Evolutionary conservation across 2,329 filamentous ascomycete species (phyloP).

Genomic region (Didymella arachidicola): DNA sequence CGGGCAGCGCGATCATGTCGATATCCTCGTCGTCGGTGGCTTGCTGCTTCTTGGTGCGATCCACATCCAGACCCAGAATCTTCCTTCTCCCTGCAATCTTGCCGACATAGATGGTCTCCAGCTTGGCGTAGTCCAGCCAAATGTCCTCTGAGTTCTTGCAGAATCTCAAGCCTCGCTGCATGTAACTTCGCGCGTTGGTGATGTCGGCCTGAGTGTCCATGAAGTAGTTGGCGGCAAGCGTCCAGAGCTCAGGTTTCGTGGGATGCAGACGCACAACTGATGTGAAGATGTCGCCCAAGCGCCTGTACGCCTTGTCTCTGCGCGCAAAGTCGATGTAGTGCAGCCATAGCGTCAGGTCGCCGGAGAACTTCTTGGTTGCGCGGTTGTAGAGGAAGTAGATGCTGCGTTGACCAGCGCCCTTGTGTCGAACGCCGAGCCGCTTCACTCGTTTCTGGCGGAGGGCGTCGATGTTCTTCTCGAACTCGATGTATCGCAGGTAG

Average conservation of each 20-base stretch:
- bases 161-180: slow-evolving; percentile 91
- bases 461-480: slow-evolving; percentile 72
- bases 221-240: slow-evolving; percentile 78
- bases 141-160: slow-evolving; percentile 76
- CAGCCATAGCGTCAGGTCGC: slow-evolving; percentile 82
- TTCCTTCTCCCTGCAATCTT: slow-evolving; percentile 78
- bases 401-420: slow-evolving; percentile 76
- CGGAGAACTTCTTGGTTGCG: slow-evolving; percentile 82
- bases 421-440: slow-evolving; percentile 77
- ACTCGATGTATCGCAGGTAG: slow-evolving; percentile 82
- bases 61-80: slow-evolving; percentile 68
- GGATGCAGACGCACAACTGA: slow-evolving; percentile 85
- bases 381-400: slow-evolving; percentile 91
- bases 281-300: slow-evolving; percentile 67
- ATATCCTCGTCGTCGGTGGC: slow-evolving; percentile 54
- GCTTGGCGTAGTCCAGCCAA: slow-evolving; percentile 88
- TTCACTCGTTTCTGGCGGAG: slow-evolving; percentile 84
- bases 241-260: slow-evolving; percentile 82
- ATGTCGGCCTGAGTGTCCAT: slow-evolving; percentile 86
- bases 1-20: slow-evolving; percentile 65
- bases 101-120: slow-evolving; percentile 91
- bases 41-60: slow-evolving; percentile 53
- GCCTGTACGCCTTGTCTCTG: slow-evolving; percentile 68
- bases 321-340: slow-evolving; percentile 86
- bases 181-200: slow-evolving; percentile 79